Base-by-base conservation (phyloP, 2,329 filamentous ascomycete genomes). In the Diplocarpon rosae region DNA sequence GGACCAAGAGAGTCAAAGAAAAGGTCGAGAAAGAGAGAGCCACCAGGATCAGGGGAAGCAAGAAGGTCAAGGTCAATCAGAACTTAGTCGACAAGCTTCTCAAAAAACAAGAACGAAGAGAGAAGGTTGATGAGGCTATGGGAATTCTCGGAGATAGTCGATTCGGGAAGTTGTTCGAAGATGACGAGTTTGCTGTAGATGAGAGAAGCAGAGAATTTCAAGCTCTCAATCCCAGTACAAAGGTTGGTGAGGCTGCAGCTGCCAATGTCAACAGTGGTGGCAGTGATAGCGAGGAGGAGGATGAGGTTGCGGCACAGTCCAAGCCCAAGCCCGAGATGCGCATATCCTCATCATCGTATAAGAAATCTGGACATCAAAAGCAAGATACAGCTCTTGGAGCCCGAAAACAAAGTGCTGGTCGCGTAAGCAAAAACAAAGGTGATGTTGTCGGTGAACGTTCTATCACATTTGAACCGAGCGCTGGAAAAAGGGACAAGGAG, bases 11-110 rank as follows among this genome's bases (percentile, higher is more conserved):
- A 54, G 80, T 98, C 56, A 87, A 90, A 64, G 86, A 94, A 61
- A 95, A 90, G 73, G 87, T 98, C 52, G 87, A 95, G 60, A 95
- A 95, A 68, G 89, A 96, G 66, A 80, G 92, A n/a, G 86, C 92
- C 59, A 93, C 82, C 62, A 78, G 92, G 54, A 96, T 98, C 59
- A 78, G 92, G 56, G 89, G 90, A 52, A 87, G 81, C 66, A 95
- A 95, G 71, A 95, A 95, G 72, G 83, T 93, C 70, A 96, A 95
- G 72, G 88, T 98, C 68, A 98, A 98, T 64, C 79, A 88, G 59
- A 82, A 76, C 52, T 65, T 85, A 52, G 84, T 84, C 48, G 83
- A 90, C 60, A 87, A 84, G 62, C 75, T 76, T 53, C 78, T 77
- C 69, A 75, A 77, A 60, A 74, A 73, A 52, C 76, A 77, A 57